phyloP scores from a whole-genome alignment of 345 rosid species.

The Diplotaxis tenuifolia region DNA sequence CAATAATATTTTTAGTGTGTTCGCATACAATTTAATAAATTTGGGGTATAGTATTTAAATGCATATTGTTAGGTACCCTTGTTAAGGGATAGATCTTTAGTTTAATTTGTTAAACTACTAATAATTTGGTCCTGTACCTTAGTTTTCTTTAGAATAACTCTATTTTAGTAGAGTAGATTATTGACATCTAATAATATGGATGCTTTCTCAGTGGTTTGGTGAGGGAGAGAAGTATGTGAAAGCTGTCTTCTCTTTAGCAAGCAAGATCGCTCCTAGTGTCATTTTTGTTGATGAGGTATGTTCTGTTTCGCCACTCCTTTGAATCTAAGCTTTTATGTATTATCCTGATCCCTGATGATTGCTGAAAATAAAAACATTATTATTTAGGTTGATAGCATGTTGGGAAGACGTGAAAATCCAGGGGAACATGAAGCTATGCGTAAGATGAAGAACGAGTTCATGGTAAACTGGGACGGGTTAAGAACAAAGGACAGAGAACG shows the following conservation, averaged over 20 bases:
- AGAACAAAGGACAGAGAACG: conserved; percentile 96
- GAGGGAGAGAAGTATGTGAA: conserved; percentile 99
- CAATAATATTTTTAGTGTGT: too few relatives aligned
- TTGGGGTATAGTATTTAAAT: too few relatives aligned
- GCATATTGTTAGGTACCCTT: too few relatives aligned
- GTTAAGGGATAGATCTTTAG: too few relatives aligned
- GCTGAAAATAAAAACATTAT: background rate
- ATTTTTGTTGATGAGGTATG: conserved; percentile 96
- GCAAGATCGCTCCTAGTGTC: conserved; percentile 98
- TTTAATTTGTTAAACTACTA: too few relatives aligned
- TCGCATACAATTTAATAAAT: too few relatives aligned
- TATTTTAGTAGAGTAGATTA: too few relatives aligned
- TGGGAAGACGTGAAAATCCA: conserved; percentile 97
- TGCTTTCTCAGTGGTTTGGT: conserved; percentile 95
- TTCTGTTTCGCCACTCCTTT: conserved; percentile 4
- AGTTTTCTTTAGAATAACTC: too few relatives aligned
- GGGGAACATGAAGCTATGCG: conserved; percentile 99
- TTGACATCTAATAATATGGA: background rate
- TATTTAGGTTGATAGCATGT: conserved; percentile 93
- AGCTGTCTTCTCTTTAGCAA: conserved; percentile 96
- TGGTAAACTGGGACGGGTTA: conserved; percentile 98
- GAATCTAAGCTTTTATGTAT: background rate
- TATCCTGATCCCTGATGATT: background rate
- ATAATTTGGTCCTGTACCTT: too few relatives aligned
- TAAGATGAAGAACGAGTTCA: conserved; percentile 98